Evolutionary conservation across 768 basidiomycete species (phyloP), one percentile per base, ranked within the genome.

Genomic region (Hericium coralloides): DNA sequence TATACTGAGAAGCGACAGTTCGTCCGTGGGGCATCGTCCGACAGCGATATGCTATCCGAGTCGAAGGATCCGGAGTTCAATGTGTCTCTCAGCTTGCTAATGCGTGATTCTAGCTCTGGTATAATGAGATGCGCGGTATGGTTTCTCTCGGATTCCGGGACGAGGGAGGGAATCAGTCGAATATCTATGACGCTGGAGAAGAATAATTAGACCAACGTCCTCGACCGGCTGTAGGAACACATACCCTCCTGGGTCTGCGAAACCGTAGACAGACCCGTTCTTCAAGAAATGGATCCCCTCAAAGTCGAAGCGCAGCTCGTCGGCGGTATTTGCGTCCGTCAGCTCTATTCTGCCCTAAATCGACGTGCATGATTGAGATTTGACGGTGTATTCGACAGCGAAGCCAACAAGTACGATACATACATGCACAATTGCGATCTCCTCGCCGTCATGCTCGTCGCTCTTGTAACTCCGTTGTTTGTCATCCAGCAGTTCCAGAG

Each of bases 241-340:
- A 60, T 60, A 90, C 89, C 83, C 84, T 17, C 67, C 64, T 4
- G 83, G 79, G 60, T 82, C 79, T 17, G 84, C 87, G 52, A 89
- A 76, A 2, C 87, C 90, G 64, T 84, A 89, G n/a, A 93, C 78
- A 0, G 87, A 79, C 0, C 90, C 90, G 55, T 87, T 86, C 23
- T 76, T 67, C 12, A 87, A 62, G 65, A 90, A 84, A 68, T 92
- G 89, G 22, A 92, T 74, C 1, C 87, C 90, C 65, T 87, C 84
- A 59, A 92, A 84, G 58, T 91, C 86, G 2, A 91, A 70, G 37
- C 79, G 75, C 45, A 89, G 67, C 50, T 87, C 84, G 49, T 83
- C 82, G 0, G 73, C 68, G 4, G 68, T 77, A n/a, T 68, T 67
- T 7, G 73, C 63, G 60, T 85, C 79, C 14, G 76, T 76, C n/a